A percentile compares a stretch with the other conserved stretches of the same genome.
phyloP scores from a whole-genome alignment of 441 rosid species.

The Bruguiera hainesii region DNA sequence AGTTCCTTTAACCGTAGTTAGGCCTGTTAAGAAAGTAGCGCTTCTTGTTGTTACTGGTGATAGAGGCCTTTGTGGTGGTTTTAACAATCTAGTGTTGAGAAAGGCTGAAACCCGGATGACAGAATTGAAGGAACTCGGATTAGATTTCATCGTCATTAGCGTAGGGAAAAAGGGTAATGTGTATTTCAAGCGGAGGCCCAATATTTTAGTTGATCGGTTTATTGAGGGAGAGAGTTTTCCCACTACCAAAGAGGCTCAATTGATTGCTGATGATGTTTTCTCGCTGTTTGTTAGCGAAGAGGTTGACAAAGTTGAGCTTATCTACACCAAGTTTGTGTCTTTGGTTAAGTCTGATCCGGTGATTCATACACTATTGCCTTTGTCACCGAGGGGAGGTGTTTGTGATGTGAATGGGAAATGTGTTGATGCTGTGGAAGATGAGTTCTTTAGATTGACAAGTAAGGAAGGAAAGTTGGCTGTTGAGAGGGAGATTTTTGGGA shows the following conservation, averaged over 20 bases:
- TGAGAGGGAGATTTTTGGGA: constrained; percentile 42
- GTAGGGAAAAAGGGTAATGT: constrained; percentile 72
- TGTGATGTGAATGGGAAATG: constrained; percentile 48
- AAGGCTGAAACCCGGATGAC: constrained; percentile 48
- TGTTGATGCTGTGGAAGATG: constrained; percentile 68
- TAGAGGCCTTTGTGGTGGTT: constrained; percentile 75
- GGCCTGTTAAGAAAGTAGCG: constrained; percentile 63
- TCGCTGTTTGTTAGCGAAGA: constrained; percentile 61
- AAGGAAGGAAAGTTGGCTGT: constrained; percentile 60
- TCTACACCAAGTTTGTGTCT: constrained; percentile 63
- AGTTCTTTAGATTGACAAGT: constrained; percentile 65
- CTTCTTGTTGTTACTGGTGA: constrained; percentile 58
- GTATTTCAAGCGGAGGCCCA: constrained; percentile 49
- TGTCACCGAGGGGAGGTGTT: constrained; percentile 49
- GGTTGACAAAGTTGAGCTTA: constrained; percentile 73
- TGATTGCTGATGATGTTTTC: constrained; percentile 66
- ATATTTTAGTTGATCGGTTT: constrained; percentile 38
- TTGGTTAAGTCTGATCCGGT: constrained; percentile 62
- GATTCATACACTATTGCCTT: constrained; percentile 57
- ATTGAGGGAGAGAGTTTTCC: constrained; percentile 54
- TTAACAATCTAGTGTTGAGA: constrained; percentile 52
- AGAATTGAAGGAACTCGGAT: constrained; percentile 48
- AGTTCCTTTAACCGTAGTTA: constrained; percentile 50
- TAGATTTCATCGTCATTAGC: constrained; percentile 53
- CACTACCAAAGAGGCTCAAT: constrained; percentile 65